A percentile compares a stretch with the other conserved stretches of the same genome.
Conservation (phyloP, 768 basidiomycete species). For the Mycena floridula region DNA sequence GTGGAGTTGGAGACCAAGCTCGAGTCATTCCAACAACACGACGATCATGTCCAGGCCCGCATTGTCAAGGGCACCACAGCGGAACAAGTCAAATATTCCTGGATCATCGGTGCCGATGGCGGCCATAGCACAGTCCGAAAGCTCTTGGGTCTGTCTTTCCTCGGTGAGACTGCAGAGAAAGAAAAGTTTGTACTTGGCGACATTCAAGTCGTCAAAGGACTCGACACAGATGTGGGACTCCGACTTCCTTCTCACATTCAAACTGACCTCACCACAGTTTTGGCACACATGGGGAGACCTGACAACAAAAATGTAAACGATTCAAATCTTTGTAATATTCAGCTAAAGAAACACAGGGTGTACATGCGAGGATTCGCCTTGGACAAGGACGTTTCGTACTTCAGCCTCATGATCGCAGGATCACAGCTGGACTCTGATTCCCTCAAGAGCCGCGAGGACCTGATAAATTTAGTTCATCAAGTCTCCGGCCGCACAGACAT, state of each 20-base stretch:
- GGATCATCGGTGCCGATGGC: constrained; percentile 10
- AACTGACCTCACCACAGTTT: neutral
- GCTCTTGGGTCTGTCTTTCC: constrained; percentile 7
- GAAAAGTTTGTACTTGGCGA: constrained; percentile 5
- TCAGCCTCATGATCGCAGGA: neutral
- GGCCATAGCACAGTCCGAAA: constrained; percentile 11
- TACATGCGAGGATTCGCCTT: neutral
- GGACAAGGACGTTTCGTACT: neutral
- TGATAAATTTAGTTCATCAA: neutral
- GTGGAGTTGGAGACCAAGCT: too few species aligned
- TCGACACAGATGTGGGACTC: neutral
- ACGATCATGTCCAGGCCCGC: too few species aligned
- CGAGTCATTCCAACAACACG: too few species aligned
- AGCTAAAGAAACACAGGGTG: neutral
- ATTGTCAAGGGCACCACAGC: too few species aligned
- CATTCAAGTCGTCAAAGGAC: constrained; percentile 3
- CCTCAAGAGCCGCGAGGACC: neutral
- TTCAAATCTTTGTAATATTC: neutral
- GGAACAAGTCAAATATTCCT: too few species aligned
- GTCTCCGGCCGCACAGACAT: constrained; percentile 4
- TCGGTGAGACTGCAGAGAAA: constrained; percentile 2
- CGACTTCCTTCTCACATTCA: neutral
- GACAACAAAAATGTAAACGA: neutral
- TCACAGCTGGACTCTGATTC: neutral
- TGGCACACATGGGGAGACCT: constrained; percentile 1